Conservation (phyloP, 2,329 filamentous ascomycete genomes). For the Verticillium albo-atrum region DNA sequence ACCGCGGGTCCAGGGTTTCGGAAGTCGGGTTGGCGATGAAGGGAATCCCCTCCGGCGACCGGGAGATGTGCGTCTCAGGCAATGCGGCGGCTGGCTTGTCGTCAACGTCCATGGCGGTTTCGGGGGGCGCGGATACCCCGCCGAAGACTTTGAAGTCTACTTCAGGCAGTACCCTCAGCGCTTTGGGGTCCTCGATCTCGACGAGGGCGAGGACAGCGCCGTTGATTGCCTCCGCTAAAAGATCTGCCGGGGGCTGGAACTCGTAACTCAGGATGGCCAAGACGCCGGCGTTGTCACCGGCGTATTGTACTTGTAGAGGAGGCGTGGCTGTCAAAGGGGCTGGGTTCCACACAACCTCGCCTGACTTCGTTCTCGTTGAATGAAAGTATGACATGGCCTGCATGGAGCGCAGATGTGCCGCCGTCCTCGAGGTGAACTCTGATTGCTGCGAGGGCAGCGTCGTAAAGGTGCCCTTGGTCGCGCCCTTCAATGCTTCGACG, state of each 20-base stretch:
- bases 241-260: slow-evolving; percentile 52
- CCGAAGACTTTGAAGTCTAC: slow-evolving; percentile 3
- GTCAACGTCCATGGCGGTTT: slow-evolving; percentile 14
- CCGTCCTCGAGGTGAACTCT: slow-evolving; percentile 53
- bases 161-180: slow-evolving; percentile 34
- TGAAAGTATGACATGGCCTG: slow-evolving; percentile 81
- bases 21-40: slow-evolving; percentile 53
- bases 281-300: slow-evolving; percentile 45
- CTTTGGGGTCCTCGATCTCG: slow-evolving; percentile 48
- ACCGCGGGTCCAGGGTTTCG: slow-evolving; percentile 53
- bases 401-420: slow-evolving; percentile 66
- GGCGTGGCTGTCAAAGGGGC: slow-evolving; percentile 50
- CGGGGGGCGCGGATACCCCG: slow-evolving; percentile 5
- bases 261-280: slow-evolving; percentile 65
- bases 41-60: slow-evolving; percentile 52
- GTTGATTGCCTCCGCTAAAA: slow-evolving; percentile 62
- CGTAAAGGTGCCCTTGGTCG: slow-evolving; percentile 37
- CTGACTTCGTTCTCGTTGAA: slow-evolving; percentile 11
- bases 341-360: slow-evolving; percentile 40
- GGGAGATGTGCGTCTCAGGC: slow-evolving; percentile 19
- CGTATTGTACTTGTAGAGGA: slow-evolving; percentile 62
- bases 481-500: slow-evolving; percentile 45
- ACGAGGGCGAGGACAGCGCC: slow-evolving; percentile 67
- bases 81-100: slow-evolving; percentile 9
- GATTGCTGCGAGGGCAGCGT: slow-evolving; percentile 55